A percentile compares a stretch with the other conserved stretches of the same genome.
These are phyloP conservation scores for Fusarium pseudograminearum DNA, from an alignment of 2,329 filamentous ascomycete species.

Conservation along the genomic window DNA sequence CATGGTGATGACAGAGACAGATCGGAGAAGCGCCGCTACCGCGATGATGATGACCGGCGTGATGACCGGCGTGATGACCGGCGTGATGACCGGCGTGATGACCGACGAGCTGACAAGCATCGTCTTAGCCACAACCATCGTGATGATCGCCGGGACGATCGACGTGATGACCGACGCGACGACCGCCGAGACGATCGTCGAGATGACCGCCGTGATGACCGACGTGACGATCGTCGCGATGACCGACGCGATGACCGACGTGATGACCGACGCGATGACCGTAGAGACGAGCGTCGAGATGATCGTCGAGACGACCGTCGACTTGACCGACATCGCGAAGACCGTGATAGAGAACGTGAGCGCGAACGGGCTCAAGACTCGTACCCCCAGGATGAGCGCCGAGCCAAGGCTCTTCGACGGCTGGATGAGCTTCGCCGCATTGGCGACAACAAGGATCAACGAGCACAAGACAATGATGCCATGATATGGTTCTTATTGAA, in stretches of 20 bases:
- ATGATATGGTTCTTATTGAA: constrained; percentile 65
- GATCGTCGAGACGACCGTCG: constrained; percentile 39
- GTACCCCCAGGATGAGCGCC: constrained; percentile 56
- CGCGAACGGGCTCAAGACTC: constrained; percentile 45
- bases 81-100: constrained; percentile 40
- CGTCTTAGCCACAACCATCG: constrained; percentile 38
- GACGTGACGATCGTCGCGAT: neutral
- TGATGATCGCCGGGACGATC: constrained; percentile 40
- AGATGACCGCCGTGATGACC: constrained; percentile 15
- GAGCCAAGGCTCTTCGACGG: constrained; percentile 56
- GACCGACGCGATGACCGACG: constrained; percentile 32
- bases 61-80: constrained; percentile 42
- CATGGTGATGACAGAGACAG: constrained; percentile 55
- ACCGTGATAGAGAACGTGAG: constrained; percentile 44
- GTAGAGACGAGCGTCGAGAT: constrained; percentile 29
- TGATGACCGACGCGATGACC: constrained; percentile 33
- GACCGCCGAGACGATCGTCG: constrained; percentile 36
- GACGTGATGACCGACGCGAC: constrained; percentile 25
- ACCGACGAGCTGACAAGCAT: constrained; percentile 41
- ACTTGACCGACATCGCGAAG: constrained; percentile 41
- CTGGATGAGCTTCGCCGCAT: constrained; percentile 60
- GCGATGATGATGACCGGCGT: constrained; percentile 43
- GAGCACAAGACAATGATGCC: constrained; percentile 59
- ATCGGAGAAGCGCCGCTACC: constrained; percentile 42
- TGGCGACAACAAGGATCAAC: constrained; percentile 63